Base-by-base conservation (phyloP, 164 flowering plant genomes). In the Vitis labrusca region DNA sequence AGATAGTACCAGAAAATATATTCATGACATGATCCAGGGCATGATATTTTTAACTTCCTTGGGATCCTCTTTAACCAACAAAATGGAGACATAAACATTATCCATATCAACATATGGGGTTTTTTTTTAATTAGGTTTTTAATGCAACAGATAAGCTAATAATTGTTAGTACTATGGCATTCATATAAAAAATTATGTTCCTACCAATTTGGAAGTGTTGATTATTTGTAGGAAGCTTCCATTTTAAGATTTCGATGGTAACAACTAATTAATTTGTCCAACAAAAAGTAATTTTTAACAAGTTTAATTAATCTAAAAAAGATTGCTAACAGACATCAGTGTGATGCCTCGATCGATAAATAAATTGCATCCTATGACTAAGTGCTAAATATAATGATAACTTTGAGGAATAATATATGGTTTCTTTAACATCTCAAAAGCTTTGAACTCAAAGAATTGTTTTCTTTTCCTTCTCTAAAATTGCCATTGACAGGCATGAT, bases 171-270 rank as follows among this genome's bases (percentile, higher is more conserved):
- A 37, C 44, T 3, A 37, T 37, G 44, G 5, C 7, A 37, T 37
- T 37, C 7, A 37, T 37, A 37, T 37, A 37, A 37, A 37, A 62
- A 74, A 59, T 50, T 30, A 27, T 47, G 53, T 69, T 78, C 83
- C 86, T 13, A 76, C 76, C 65, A 78, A 67, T 74, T 63, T 66
- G 85, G 83, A 61, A 61, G 83, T 69, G 70, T 73, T 61, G 32
- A 66, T 67, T 63, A 17, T 53, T 37, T 59, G 30, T 55, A 11
- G 29, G 56, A 64, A 64, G 32, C 67, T 51, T 64, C 56, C 6
- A 23, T 12, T 64, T 7, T 37, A 64, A 10, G 10, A 17, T 9
- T 27, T 8, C 9, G 27, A 3, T 61, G 44, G 37, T 10, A 50
- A 64, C 27, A 3, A 50, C 12, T 17, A 49, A 51, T 50, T 61